phyloP scores from a whole-genome alignment of 441 rosid genomes.

The Raphanus hybrid region DNA sequence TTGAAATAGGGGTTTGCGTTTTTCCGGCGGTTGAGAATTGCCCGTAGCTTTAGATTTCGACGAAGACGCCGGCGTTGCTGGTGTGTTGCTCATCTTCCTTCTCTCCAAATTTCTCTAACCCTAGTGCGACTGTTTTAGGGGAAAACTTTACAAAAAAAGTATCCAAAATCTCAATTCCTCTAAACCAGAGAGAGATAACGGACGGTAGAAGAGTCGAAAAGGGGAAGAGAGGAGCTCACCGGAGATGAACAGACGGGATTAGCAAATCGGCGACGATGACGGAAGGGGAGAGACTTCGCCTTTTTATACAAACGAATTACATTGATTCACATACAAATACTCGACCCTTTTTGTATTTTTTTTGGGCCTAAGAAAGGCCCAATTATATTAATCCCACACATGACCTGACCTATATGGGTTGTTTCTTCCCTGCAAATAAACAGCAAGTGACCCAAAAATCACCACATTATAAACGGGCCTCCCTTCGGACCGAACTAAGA shows the following conservation, averaged over 20 bases:
- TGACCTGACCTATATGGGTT: background rate
- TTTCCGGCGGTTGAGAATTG: slow-evolving; percentile 71
- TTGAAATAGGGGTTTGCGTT: slow-evolving; percentile 85
- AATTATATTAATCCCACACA: background rate
- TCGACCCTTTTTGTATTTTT: background rate
- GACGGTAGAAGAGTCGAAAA: background rate
- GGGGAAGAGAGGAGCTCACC: background rate
- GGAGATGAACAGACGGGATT: background rate
- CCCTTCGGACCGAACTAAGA: background rate
- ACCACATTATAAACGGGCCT: no score
- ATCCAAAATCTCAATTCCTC: background rate
- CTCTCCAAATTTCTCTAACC: background rate
- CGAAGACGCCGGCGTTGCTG: slow-evolving; percentile 46
- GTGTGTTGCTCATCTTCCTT: slow-evolving; percentile 44
- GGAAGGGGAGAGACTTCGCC: background rate
- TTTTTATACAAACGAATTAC: background rate
- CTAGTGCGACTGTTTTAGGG: background rate
- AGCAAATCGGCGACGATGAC: slow-evolving; percentile 25
- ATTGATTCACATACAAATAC: background rate
- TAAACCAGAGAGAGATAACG: background rate
- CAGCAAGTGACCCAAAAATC: no score
- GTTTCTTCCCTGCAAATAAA: background rate
- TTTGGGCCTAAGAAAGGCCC: background rate
- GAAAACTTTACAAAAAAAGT: background rate
- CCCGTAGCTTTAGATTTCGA: slow-evolving; percentile 63